phyloP scores from a whole-genome alignment of 2,329 filamentous ascomycete species.

The Trichoderma arundinaceum region DNA sequence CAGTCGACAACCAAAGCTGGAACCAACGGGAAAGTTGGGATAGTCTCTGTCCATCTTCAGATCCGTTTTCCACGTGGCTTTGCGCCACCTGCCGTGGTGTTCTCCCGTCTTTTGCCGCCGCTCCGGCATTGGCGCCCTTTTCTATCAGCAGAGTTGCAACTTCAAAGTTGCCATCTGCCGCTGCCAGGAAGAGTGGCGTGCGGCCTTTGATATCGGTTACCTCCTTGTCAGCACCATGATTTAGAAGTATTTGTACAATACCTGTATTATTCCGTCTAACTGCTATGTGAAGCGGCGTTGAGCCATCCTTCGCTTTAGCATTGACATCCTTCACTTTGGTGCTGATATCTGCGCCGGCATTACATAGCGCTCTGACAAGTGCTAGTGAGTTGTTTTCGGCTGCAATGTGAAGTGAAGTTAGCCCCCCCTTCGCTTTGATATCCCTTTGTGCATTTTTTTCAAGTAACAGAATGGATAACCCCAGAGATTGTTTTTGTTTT shows the following conservation, averaged over 20 bases:
- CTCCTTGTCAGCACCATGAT: background rate
- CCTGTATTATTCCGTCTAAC: background rate
- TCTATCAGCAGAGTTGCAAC: background rate
- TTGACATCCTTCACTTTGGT: background rate
- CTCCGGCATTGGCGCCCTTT: background rate
- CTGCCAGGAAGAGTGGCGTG: background rate
- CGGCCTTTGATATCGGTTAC: background rate
- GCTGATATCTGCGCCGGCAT: too few relatives aligned
- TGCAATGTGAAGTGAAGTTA: too few relatives aligned
- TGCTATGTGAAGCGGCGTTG: conserved; percentile 2
- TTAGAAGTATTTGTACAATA: background rate
- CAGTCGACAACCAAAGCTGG: too few relatives aligned
- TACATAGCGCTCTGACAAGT: too few relatives aligned
- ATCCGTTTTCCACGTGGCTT: background rate
- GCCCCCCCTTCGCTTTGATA: too few relatives aligned
- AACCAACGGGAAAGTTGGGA: too few relatives aligned
- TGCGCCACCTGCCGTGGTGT: background rate
- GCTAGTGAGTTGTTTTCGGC: too few relatives aligned
- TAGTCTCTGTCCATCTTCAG: background rate
- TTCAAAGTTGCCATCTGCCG: background rate
- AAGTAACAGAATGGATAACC: too few relatives aligned
- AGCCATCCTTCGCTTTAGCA: background rate
- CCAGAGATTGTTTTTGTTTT: too few relatives aligned
- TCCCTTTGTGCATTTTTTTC: too few relatives aligned
- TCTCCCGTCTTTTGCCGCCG: background rate